Conservation (phyloP, 2,329 filamentous ascomycete species). For the Capronia americana region DNA sequence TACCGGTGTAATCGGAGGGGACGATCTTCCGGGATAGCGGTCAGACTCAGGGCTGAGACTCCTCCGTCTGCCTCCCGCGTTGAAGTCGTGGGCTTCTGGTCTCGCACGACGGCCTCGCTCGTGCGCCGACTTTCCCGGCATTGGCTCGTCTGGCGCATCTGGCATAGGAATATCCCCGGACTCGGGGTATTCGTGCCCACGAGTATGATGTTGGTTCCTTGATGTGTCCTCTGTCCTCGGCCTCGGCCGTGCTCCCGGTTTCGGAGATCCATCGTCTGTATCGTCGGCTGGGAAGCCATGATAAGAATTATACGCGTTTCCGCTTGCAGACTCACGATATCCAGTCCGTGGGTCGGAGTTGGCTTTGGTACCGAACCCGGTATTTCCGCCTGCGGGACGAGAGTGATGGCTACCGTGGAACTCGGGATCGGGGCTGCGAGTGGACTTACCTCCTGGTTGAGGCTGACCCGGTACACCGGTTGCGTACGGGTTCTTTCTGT, state of each 20-base stretch:
- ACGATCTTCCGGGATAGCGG: background rate
- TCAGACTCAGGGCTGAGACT: background rate
- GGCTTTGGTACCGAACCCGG: background rate
- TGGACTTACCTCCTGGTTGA: background rate
- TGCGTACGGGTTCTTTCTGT: background rate
- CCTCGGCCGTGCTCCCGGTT: background rate
- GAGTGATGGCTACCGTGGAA: background rate
- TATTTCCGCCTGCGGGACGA: background rate
- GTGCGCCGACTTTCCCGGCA: background rate
- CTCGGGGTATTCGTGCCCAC: background rate
- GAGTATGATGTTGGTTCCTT: background rate
- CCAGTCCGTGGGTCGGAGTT: background rate
- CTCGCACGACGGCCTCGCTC: background rate
- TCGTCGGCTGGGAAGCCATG: background rate
- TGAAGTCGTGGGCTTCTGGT: background rate
- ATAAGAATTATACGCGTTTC: conserved; percentile 8
- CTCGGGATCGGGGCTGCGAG: background rate
- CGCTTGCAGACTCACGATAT: conserved; percentile 12
- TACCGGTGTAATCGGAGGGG: background rate
- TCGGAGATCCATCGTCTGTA: background rate
- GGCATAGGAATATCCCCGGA: conserved; percentile 3
- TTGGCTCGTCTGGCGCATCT: background rate
- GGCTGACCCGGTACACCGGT: background rate
- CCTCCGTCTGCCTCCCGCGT: background rate
- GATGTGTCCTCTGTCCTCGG: background rate